Percentiles rank a stretch among this genome's conserved stretches.
Evolutionary conservation across 2,329 filamentous ascomycete genomes (phyloP).

Genomic region (Fusarium lateritium): DNA sequence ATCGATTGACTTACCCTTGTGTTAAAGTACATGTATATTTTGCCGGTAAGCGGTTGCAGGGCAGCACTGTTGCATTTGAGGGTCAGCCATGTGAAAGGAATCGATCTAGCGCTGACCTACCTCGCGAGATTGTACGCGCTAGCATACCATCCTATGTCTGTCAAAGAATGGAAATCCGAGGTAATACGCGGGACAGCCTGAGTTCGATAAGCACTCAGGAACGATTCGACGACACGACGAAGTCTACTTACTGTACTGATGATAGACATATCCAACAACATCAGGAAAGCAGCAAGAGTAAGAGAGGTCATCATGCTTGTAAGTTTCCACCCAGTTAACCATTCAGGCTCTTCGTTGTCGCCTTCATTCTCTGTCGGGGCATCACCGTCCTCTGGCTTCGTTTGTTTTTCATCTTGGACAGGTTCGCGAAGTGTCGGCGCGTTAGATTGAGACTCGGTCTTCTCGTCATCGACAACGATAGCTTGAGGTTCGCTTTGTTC

Average conservation of each 20-base stretch:
- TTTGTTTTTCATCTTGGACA: constrained; percentile 11
- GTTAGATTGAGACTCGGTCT: constrained; percentile 24
- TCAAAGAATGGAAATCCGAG: constrained; percentile 63
- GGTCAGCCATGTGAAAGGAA: constrained; percentile 46
- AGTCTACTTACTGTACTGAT: constrained; percentile 61
- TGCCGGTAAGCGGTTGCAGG: constrained; percentile 67
- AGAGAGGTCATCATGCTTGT: constrained; percentile 56
- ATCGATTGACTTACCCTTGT: constrained; percentile 45
- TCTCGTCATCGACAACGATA: constrained; percentile 11
- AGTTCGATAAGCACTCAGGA: constrained; percentile 5
- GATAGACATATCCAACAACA: constrained; percentile 68
- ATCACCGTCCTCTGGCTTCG: constrained; percentile 21
- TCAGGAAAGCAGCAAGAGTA: constrained; percentile 61
- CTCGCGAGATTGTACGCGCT: constrained; percentile 64
- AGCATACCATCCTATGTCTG: constrained; percentile 71
- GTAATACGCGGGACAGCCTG: constrained; percentile 67
- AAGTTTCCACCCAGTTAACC: constrained; percentile 51
- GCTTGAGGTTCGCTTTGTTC: background rate
- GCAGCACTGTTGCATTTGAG: constrained; percentile 56
- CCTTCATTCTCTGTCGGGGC: constrained; percentile 24
- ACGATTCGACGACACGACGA: background rate
- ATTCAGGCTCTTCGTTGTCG: constrained; percentile 31
- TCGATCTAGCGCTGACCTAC: constrained; percentile 43
- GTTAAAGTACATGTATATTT: constrained; percentile 60
- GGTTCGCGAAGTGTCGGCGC: constrained; percentile 41